phyloP scores from a whole-genome alignment of 129 eudicot genomes.

The Artemisia annua region DNA sequence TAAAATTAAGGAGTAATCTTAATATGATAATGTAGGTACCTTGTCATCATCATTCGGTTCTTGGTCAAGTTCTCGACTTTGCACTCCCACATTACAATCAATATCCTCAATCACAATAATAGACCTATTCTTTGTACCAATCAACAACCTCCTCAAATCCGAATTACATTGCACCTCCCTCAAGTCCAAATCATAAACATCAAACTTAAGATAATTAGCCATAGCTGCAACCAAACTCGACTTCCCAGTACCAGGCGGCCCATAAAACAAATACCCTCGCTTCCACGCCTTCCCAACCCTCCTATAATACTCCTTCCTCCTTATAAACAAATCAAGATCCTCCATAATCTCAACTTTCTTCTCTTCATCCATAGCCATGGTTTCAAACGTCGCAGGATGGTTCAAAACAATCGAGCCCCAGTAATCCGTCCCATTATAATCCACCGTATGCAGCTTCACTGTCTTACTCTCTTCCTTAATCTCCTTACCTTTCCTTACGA shows the following conservation, averaged over 20 bases:
- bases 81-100: slow-evolving; percentile 61
- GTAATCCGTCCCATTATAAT: slow-evolving; percentile 50
- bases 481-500: slow-evolving; percentile 38
- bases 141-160: slow-evolving; percentile 55
- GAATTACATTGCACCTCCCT: slow-evolving; percentile 59
- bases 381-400: slow-evolving; percentile 60
- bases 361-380: slow-evolving; percentile 58
- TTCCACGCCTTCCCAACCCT: slow-evolving; percentile 79
- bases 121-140: slow-evolving; percentile 52
- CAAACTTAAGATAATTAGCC: slow-evolving; percentile 70
- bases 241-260: slow-evolving; percentile 78
- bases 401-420: slow-evolving; percentile 64
- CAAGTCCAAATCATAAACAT: slow-evolving; percentile 68
- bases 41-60: slow-evolving; percentile 36
- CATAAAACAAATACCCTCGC: slow-evolving; percentile 64
- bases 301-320: slow-evolving; percentile 57
- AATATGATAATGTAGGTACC: slow-evolving; percentile 27
- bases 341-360: slow-evolving; percentile 37
- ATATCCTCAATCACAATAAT: slow-evolving; percentile 68
- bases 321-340: slow-evolving; percentile 50
- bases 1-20: no score
- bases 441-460: slow-evolving; percentile 55
- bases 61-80: slow-evolving; percentile 38
- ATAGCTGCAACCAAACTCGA: slow-evolving; percentile 82
- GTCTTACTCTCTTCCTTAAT: slow-evolving; percentile 38